Conservation (phyloP, 1,284 basidiomycete genomes). For the Trametes hirsuta region DNA sequence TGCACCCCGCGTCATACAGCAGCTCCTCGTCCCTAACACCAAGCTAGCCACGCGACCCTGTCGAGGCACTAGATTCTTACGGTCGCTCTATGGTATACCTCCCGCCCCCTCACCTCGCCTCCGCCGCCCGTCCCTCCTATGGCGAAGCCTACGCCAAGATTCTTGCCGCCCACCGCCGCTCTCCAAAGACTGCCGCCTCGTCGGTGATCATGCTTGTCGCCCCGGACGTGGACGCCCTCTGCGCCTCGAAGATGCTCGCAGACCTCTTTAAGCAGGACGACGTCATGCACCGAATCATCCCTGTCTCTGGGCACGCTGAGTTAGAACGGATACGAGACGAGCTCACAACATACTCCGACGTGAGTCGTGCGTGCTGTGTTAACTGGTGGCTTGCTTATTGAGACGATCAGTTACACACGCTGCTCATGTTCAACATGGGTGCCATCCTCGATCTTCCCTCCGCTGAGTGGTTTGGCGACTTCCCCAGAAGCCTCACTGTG, state of each 20-base stretch:
- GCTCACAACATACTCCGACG: conserved; percentile 71
- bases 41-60: neutral
- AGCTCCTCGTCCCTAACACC: neutral
- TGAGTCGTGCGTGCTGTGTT: conserved; percentile 38
- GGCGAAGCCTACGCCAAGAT: conserved; percentile 82
- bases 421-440: conserved; percentile 94
- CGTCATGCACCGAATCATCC: conserved; percentile 88
- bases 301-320: conserved; percentile 87
- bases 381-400: neutral
- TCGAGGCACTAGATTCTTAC: neutral
- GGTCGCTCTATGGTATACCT: conserved; percentile 60
- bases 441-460: conserved; percentile 84
- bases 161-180: conserved; percentile 72
- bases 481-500: conserved; percentile 61
- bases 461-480: conserved; percentile 75
- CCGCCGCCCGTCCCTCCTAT: conserved; percentile 65
- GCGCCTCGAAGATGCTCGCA: conserved; percentile 89
- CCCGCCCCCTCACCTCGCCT: conserved; percentile 67
- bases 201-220: conserved; percentile 86
- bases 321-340: conserved; percentile 71
- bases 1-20: neutral
- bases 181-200: conserved; percentile 74
- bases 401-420: conserved; percentile 76
- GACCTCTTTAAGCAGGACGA: conserved; percentile 93
- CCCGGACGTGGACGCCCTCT: conserved; percentile 89